phyloP scores from a whole-genome alignment of 257 asterid genomes.

The Gentiana dahurica region DNA sequence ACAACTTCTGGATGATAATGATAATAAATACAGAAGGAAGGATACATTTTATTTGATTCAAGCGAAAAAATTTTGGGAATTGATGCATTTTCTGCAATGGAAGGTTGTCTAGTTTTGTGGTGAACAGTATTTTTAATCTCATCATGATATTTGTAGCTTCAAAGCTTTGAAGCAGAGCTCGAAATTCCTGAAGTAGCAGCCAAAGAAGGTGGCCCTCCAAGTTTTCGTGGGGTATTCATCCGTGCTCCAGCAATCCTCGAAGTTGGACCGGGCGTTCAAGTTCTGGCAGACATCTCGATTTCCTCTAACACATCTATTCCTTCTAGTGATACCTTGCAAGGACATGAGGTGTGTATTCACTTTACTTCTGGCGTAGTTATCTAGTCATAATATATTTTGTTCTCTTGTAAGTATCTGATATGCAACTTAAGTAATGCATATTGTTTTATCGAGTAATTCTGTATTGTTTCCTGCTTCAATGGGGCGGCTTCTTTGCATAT shows the following conservation, averaged over 20 bases:
- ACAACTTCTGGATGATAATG: too few relatives aligned
- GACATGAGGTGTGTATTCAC: slow-evolving; percentile 29
- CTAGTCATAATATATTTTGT: neutral
- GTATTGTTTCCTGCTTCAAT: neutral
- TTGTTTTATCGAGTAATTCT: neutral
- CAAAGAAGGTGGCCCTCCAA: slow-evolving; percentile 87
- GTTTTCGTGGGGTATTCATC: slow-evolving; percentile 72
- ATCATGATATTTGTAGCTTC: slow-evolving; percentile 34
- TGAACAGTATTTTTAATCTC: neutral
- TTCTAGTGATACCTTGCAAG: slow-evolving; percentile 21
- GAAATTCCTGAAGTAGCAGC: slow-evolving; percentile 69
- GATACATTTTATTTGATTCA: too few relatives aligned
- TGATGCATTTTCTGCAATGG: neutral
- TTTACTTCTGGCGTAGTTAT: neutral
- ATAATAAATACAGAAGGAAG: too few relatives aligned
- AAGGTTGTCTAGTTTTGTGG: too few relatives aligned
- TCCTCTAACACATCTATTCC: slow-evolving; percentile 28
- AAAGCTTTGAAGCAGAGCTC: slow-evolving; percentile 89
- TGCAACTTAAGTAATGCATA: neutral
- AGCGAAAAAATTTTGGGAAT: too few relatives aligned
- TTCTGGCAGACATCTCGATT: slow-evolving; percentile 55
- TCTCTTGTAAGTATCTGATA: neutral
- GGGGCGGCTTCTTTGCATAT: neutral
- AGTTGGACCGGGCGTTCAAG: slow-evolving; percentile 78
- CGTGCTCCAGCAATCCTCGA: slow-evolving; percentile 89